Percentiles rank a stretch among this genome's conserved stretches.
These are phyloP conservation scores for Lactarius vividus DNA, from an alignment of 768 basidiomycete species.

Conservation along the genomic window DNA sequence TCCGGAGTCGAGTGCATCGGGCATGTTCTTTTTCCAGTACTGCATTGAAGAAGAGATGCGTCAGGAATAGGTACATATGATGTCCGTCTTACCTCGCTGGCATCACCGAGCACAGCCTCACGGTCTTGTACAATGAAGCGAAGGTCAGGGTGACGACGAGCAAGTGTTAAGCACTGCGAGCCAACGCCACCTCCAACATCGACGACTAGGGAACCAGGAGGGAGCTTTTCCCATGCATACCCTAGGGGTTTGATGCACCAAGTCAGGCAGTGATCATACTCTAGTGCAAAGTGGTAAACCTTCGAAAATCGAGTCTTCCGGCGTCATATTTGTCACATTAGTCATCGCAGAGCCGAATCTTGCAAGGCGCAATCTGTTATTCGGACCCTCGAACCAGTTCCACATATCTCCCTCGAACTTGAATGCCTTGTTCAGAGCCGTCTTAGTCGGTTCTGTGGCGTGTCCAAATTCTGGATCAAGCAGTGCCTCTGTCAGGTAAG, in stretches of 20 bases:
- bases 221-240: background rate
- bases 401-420: background rate
- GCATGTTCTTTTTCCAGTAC: background rate
- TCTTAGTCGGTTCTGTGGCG: background rate
- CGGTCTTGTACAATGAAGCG: background rate
- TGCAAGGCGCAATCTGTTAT: background rate
- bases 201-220: background rate
- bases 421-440: background rate
- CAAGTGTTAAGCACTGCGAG: background rate
- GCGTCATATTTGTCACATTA: background rate
- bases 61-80: background rate
- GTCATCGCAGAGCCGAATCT: no score
- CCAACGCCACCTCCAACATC: background rate
- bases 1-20: background rate
- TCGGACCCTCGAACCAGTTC: background rate
- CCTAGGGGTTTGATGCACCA: background rate
- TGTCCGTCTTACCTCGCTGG: background rate
- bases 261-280: background rate
- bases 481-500: slow-evolving; percentile 37
- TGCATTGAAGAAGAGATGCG: background rate
- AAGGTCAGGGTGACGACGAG: background rate
- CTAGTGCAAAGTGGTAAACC: background rate
- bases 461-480: slow-evolving; percentile 31
- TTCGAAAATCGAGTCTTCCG: background rate
- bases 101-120: background rate